Base-by-base conservation (phyloP, 2,329 filamentous ascomycete genomes). In the Colletotrichum australisinense region DNA sequence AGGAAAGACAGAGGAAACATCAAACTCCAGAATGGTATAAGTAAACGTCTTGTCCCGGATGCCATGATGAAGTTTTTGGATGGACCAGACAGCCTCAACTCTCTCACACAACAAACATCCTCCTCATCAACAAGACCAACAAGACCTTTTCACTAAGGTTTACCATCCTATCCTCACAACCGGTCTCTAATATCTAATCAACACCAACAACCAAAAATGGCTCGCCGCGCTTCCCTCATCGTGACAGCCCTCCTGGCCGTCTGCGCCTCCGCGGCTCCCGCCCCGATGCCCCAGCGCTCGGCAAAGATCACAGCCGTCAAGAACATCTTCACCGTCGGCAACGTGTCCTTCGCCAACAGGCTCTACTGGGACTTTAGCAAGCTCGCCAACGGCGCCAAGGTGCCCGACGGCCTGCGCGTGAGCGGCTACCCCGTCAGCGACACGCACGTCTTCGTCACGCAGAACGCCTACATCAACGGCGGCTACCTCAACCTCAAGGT, bases 401-500 rank as follows among this genome's bases (percentile, higher is more conserved):
- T 81, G 2, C 79, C 79, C 0, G 19, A 66, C 0, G 78, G 79
- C 0, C 68, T 81, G 7, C 52, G 42, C 1, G 71, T 66, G 11
- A 80, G 78, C 68, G 59, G 74, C 28, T 81, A 79, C 19, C 24
- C n/a, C 0, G 75, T 76, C 6, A 67, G 73, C 14, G 56, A 65
- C 8, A 75, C 67, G 0, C 75, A 76, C n/a, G 14, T 30, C 2
- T 79, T 71, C 26, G 69, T 38, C 0, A 6, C 73, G 0, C 67
- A 72, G 1, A 78, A 78, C 1, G 76, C 76, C 1, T 74, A 63
- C 11, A 63, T 81, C 28, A 49, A 59, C n/a, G 74, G 78, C 49
- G 78, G 78, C 1, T 80, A 80, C 66, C 78, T 81, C 14, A 75
- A 80, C 63, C 78, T 81, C 24, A 63, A 72, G 3, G 79, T 81